Evolutionary conservation across 2,329 filamentous ascomycete genomes (phyloP).

Genomic region (Curvularia verruculosa): DNA sequence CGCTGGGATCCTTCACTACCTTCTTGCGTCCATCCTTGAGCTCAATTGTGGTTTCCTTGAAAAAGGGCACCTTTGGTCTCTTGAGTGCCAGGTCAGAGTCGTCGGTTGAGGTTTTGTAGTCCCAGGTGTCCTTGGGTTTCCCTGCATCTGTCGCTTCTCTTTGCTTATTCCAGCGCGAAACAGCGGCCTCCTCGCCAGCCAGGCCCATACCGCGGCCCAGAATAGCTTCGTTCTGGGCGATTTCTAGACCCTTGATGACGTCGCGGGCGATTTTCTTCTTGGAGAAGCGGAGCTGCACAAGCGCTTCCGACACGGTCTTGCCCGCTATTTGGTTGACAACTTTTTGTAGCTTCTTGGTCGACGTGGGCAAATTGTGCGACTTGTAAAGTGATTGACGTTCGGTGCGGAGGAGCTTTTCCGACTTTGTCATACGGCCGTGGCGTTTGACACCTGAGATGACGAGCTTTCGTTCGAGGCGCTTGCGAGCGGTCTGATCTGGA

Average conservation of each 20-base stretch:
- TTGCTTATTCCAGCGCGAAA: constrained; percentile 30
- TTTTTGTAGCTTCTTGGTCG: constrained; percentile 87
- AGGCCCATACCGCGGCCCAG: constrained; percentile 86
- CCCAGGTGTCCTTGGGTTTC: constrained; percentile 16
- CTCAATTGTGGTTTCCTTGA: constrained; percentile 64
- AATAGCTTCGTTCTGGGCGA: constrained; percentile 81
- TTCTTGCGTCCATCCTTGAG: constrained; percentile 77
- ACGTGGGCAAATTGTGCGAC: constrained; percentile 79
- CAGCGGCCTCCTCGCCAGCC: constrained; percentile 36
- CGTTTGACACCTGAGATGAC: constrained; percentile 75
- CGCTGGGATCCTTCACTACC: constrained; percentile 73
- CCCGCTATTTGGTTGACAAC: constrained; percentile 87
- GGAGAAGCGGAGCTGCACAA: constrained; percentile 92
- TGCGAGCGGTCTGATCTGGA: constrained; percentile 73
- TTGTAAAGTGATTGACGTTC: constrained; percentile 65
- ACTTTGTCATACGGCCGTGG: constrained; percentile 69
- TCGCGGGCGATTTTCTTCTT: constrained; percentile 91
- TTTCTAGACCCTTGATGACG: constrained; percentile 77
- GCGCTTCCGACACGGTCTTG: constrained; percentile 92
- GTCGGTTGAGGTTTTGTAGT: constrained; percentile 22
- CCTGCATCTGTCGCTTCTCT: constrained; percentile 20
- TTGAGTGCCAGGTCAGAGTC: constrained; percentile 3
- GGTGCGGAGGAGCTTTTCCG: constrained; percentile 70
- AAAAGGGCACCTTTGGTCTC: constrained; percentile 18
- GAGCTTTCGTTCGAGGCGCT: constrained; percentile 82